Evolutionary conservation across 1,139 yeast species (phyloP).

Genomic region (Candida albicans): DNA sequence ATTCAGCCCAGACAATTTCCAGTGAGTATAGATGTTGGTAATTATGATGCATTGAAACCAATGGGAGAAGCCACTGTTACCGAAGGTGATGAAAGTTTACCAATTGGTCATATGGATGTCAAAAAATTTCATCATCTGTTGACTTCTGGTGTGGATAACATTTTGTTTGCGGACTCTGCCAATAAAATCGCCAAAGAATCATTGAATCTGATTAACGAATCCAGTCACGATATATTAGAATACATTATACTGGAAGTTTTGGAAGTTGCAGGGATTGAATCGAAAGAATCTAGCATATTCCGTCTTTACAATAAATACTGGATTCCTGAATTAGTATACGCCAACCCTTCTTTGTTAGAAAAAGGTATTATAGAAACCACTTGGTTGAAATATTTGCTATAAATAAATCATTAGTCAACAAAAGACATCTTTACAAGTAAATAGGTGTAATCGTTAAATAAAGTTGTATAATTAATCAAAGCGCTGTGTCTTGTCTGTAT

Average conservation of each 20-base stretch:
- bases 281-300: constrained; percentile 28
- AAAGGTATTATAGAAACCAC: constrained; percentile 33
- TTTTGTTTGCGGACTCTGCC: constrained; percentile 22
- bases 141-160: constrained; percentile 22
- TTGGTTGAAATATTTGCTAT: constrained; percentile 45
- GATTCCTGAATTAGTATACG: constrained; percentile 43
- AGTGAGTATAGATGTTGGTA: constrained; percentile 44
- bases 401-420: constrained; percentile 2
- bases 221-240: constrained; percentile 35
- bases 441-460: no score
- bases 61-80: constrained; percentile 8
- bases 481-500: no score
- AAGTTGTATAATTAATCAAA: background rate
- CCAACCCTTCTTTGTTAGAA: constrained; percentile 44
- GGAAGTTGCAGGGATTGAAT: constrained; percentile 20
- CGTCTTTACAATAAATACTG: constrained; percentile 41
- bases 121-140: constrained; percentile 36
- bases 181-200: constrained; percentile 18
- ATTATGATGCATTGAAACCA: constrained; percentile 45
- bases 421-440: no score
- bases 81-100: constrained; percentile 20
- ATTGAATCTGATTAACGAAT: constrained; percentile 27
- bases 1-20: constrained; percentile 54
- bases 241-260: constrained; percentile 31
- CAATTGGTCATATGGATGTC: constrained; percentile 40